phyloP scores from a whole-genome alignment of 1,284 basidiomycete species.

The Lignosus rhinocerotis region DNA sequence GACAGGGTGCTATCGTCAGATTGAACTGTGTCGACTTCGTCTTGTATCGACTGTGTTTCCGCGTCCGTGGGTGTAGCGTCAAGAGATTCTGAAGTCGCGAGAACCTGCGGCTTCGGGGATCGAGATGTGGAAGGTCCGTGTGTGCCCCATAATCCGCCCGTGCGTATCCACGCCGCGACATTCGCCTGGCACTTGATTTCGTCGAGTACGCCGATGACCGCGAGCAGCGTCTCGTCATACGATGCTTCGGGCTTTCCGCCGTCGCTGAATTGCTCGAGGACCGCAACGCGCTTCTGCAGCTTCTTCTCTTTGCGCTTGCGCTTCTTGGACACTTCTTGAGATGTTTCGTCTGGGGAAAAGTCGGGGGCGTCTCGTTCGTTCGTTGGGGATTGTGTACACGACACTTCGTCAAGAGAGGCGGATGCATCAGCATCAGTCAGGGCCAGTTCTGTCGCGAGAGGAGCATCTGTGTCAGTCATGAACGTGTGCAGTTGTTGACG shows the following conservation, averaged over 20 bases:
- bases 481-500: slow-evolving; percentile 13
- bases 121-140: slow-evolving; percentile 1
- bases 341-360: neutral
- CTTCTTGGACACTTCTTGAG: slow-evolving; percentile 19
- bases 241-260: slow-evolving; percentile 20
- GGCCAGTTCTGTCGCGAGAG: neutral
- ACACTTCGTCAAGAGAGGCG: neutral
- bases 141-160: slow-evolving; percentile 52
- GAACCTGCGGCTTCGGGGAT: neutral
- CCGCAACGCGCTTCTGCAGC: slow-evolving; percentile 19
- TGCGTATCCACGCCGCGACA: slow-evolving; percentile 67
- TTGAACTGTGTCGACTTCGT: neutral
- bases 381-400: neutral
- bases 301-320: slow-evolving; percentile 30
- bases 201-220: slow-evolving; percentile 74
- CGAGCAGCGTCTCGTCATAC: slow-evolving; percentile 64
- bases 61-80: neutral
- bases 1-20: slow-evolving; percentile 19
- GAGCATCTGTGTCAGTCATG: slow-evolving; percentile 2
- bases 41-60: neutral
- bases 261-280: slow-evolving; percentile 10
- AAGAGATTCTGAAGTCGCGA: neutral
- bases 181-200: slow-evolving; percentile 58
- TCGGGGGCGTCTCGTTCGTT: neutral
- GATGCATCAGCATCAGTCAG: too few species aligned